A percentile compares a stretch with the other conserved stretches of the same genome.
Conservation (phyloP, 495 filamentous ascomycete genomes). For the Lasiosphaeris hirsuta region DNA sequence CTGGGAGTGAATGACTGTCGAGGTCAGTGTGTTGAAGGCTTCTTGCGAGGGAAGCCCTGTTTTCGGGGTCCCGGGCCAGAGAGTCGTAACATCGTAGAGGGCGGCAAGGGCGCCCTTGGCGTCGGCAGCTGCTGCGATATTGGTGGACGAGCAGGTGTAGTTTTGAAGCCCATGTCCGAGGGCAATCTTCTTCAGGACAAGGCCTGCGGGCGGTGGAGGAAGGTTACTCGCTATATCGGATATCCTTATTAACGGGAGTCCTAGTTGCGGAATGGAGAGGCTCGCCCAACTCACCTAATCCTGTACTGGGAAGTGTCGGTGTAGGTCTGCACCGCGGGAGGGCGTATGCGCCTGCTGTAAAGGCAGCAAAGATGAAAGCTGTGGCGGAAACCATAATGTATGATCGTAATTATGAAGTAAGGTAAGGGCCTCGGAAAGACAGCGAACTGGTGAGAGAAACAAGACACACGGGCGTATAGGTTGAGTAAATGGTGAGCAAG, state of each 20-base stretch:
- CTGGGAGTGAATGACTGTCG: constrained; percentile 30
- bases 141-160: constrained; percentile 57
- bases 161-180: constrained; percentile 75
- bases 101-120: constrained; percentile 63
- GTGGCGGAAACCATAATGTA: constrained; percentile 31
- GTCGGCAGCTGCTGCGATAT: constrained; percentile 22
- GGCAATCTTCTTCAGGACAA: constrained; percentile 58
- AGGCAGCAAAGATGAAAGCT: constrained; percentile 21
- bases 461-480: no score
- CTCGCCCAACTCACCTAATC: constrained; percentile 17
- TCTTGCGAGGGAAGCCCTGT: constrained; percentile 24
- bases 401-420: not conserved
- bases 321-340: constrained; percentile 16
- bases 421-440: not conserved
- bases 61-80: constrained; percentile 42
- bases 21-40: constrained; percentile 32
- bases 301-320: constrained; percentile 25
- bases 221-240: constrained; percentile 37
- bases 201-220: constrained; percentile 39
- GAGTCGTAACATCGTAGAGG: constrained; percentile 55
- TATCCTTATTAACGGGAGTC: not conserved
- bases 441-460: not conserved
- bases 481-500: constrained; percentile 3
- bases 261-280: not conserved
- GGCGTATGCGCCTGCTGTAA: constrained; percentile 25